A percentile compares a stretch with the other conserved stretches of the same genome.
These are phyloP conservation scores for Hexamita inflata DNA, from an alignment of 208 protist species.

Conservation along the genomic window DNA sequence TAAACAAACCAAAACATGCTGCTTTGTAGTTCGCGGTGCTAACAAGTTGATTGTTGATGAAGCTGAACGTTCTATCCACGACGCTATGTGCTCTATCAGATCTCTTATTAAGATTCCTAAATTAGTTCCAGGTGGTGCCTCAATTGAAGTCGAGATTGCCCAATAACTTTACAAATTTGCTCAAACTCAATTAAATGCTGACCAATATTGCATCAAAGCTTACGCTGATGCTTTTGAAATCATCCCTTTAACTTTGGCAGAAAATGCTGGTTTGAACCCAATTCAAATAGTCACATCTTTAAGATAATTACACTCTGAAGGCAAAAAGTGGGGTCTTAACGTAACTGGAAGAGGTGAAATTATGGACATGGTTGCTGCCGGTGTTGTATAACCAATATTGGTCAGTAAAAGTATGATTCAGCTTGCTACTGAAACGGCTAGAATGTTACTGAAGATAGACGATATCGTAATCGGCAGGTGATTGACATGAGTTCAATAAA, in stretches of 20 bases:
- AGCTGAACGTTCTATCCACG: constrained; percentile 89
- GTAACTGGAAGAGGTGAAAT: constrained; percentile 57
- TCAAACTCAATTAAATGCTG: constrained; percentile 56
- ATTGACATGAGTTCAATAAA: no score
- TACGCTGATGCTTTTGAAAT: constrained; percentile 91
- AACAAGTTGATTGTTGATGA: constrained; percentile 89
- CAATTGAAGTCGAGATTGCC: constrained; percentile 82
- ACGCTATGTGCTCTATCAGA: constrained; percentile 96
- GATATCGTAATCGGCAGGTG: constrained; percentile 59
- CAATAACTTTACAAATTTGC: constrained; percentile 65
- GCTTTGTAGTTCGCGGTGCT: constrained; percentile 76
- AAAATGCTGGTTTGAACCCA: constrained; percentile 85
- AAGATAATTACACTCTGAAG: constrained; percentile 70
- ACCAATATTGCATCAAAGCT: constrained; percentile 38
- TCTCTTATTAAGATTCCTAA: constrained; percentile 85
- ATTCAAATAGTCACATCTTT: constrained; percentile 92
- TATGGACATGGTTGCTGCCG: constrained; percentile 85
- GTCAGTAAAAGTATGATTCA: constrained; percentile 73
- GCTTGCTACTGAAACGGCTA: constrained; percentile 90
- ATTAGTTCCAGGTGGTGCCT: constrained; percentile 73
- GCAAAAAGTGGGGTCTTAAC: constrained; percentile 55
- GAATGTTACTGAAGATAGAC: constrained; percentile 93
- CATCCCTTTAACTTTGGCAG: constrained; percentile 91
- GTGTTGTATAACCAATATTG: constrained; percentile 91
- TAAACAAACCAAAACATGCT: constrained; percentile 21